Conservation (phyloP, 2,329 filamentous ascomycete species). For the Fusarium sp. region DNA sequence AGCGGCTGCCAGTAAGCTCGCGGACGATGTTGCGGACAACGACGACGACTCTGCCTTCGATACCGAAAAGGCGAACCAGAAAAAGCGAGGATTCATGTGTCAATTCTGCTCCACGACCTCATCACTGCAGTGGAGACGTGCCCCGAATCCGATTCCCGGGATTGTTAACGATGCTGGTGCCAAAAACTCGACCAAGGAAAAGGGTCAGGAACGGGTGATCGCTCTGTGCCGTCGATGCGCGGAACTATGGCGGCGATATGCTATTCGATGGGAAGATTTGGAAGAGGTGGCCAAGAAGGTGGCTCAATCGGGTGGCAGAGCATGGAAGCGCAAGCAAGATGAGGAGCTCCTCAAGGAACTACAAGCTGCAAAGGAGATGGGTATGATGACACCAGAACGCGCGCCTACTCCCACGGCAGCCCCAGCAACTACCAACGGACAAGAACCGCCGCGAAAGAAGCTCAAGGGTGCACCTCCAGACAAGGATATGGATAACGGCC, state of each 20-base stretch:
- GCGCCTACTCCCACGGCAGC: constrained; percentile 55
- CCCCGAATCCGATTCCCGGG: constrained; percentile 82
- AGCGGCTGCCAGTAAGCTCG: constrained; percentile 79
- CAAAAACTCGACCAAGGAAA: constrained; percentile 78
- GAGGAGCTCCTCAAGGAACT: constrained; percentile 89
- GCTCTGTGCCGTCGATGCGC: constrained; percentile 93
- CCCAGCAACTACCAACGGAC: constrained; percentile 47
- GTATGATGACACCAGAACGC: constrained; percentile 61
- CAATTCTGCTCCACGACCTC: constrained; percentile 89
- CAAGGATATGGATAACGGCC: constrained; percentile 64
- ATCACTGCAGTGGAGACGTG: constrained; percentile 92
- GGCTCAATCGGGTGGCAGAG: constrained; percentile 81
- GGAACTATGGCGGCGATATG: constrained; percentile 95
- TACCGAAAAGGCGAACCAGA: constrained; percentile 82
- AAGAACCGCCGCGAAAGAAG: constrained; percentile 76
- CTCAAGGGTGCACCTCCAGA: constrained; percentile 69
- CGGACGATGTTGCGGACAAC: constrained; percentile 93
- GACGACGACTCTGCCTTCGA: constrained; percentile 97
- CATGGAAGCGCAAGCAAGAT: constrained; percentile 90
- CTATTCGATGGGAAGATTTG: constrained; percentile 93
- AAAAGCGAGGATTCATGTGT: constrained; percentile 90
- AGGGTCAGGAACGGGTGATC: constrained; percentile 79
- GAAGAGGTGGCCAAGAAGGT: constrained; percentile 94
- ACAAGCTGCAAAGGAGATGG: constrained; percentile 74
- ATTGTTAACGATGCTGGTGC: constrained; percentile 75